These are phyloP conservation scores for Cryptosporidium baileyi DNA, from an alignment of 169 alveolate species.

Conservation along the genomic window DNA sequence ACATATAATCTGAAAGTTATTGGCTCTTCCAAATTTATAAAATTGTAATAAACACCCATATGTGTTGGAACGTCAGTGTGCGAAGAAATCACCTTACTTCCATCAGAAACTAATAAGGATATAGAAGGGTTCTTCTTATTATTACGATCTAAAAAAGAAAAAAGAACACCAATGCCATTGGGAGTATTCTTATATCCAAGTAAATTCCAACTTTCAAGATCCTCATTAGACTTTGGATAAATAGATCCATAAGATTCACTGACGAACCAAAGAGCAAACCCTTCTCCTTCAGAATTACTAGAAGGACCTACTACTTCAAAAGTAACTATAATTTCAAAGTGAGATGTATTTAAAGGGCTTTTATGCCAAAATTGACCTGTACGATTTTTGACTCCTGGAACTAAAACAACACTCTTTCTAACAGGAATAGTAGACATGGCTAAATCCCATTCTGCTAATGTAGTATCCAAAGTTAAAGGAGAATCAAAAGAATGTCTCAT, in stretches of 20 bases:
- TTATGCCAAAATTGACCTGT: constrained; percentile 79
- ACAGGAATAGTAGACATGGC: constrained; percentile 77
- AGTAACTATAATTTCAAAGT: constrained; percentile 73
- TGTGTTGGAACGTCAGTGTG: constrained; percentile 45
- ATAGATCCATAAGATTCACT: constrained; percentile 72
- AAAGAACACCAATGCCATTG: constrained; percentile 76
- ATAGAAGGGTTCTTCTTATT: constrained; percentile 75
- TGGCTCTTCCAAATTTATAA: constrained; percentile 31
- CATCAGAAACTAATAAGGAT: constrained; percentile 67
- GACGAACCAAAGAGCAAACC: constrained; percentile 78
- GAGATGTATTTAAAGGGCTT: constrained; percentile 71
- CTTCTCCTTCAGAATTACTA: constrained; percentile 63
- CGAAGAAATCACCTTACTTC: background rate
- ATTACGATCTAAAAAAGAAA: constrained; percentile 70
- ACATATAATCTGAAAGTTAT: constrained; percentile 71
- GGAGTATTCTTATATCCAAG: constrained; percentile 75
- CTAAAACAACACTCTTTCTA: constrained; percentile 71
- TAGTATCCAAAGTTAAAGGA: constrained; percentile 64
- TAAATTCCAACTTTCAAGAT: constrained; percentile 70
- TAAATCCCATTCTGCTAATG: constrained; percentile 73
- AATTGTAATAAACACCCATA: constrained; percentile 51
- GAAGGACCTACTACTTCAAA: constrained; percentile 72
- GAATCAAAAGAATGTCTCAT: constrained; percentile 65
- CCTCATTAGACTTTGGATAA: constrained; percentile 72
- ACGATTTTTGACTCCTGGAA: constrained; percentile 74